These are phyloP conservation scores for Coprinopsis strossmayeri DNA, from an alignment of 768 basidiomycete genomes.

Conservation along the genomic window DNA sequence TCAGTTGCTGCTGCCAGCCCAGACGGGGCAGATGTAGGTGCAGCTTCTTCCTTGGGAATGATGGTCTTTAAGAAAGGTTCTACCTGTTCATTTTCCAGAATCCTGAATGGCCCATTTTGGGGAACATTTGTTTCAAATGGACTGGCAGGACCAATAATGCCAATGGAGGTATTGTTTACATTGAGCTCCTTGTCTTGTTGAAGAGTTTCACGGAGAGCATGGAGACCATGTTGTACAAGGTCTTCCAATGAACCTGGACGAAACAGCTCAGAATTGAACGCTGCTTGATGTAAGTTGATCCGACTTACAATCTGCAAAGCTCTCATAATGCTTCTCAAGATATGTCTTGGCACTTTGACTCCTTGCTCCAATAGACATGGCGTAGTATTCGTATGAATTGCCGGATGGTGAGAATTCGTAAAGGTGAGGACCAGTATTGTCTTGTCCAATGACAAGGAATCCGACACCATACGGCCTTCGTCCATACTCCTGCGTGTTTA, in stretches of 20 bases:
- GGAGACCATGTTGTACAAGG: slow-evolving; percentile 87
- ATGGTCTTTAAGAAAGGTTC: slow-evolving; percentile 72
- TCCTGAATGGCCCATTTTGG: slow-evolving; percentile 26
- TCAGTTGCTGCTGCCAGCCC: slow-evolving; percentile 39
- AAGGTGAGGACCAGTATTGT: slow-evolving; percentile 94
- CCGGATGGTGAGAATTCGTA: slow-evolving; percentile 98
- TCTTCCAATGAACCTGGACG: slow-evolving; percentile 73
- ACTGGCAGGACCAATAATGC: slow-evolving; percentile 77
- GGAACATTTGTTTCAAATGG: slow-evolving; percentile 46
- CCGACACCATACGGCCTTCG: slow-evolving; percentile 97
- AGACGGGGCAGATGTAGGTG: slow-evolving; percentile 30
- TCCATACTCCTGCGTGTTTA: slow-evolving; percentile 98
- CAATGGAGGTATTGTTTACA: slow-evolving; percentile 89
- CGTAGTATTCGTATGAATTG: slow-evolving; percentile 95
- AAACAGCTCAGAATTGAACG: neutral
- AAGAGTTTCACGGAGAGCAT: slow-evolving; percentile 92
- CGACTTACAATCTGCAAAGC: slow-evolving; percentile 76
- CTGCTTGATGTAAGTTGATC: neutral
- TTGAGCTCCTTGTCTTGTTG: slow-evolving; percentile 98
- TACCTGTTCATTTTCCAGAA: slow-evolving; percentile 42
- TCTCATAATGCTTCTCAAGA: slow-evolving; percentile 89
- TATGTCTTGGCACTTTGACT: slow-evolving; percentile 99
- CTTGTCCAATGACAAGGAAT: slow-evolving; percentile 94
- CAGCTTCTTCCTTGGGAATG: slow-evolving; percentile 57
- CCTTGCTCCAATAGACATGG: slow-evolving; percentile 97